Evolutionary conservation across 192 early-diverging fungal species (phyloP).

Genomic region (Backusella westeae): DNA sequence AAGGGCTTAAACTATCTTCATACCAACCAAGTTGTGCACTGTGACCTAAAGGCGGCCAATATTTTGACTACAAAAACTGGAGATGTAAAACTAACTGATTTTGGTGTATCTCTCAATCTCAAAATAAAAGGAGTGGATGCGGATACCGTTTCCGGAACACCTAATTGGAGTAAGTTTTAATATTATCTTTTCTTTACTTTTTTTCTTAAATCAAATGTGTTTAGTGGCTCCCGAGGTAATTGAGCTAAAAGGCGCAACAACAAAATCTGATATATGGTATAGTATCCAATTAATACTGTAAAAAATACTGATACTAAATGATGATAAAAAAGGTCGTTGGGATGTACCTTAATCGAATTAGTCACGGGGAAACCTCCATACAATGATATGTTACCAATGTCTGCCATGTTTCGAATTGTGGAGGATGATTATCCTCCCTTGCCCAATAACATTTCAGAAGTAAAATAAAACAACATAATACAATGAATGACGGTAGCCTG

Average conservation of each 20-base stretch:
- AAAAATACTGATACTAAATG: background rate
- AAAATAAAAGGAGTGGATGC: slow-evolving; percentile 65
- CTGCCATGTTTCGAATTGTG: slow-evolving; percentile 91
- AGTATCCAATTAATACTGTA: background rate
- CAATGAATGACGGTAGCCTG: background rate
- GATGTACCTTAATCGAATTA: slow-evolving; percentile 92
- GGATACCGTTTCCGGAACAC: slow-evolving; percentile 74
- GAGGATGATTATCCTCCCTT: slow-evolving; percentile 90
- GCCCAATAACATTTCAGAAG: slow-evolving; percentile 73
- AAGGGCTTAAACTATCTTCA: slow-evolving; percentile 90
- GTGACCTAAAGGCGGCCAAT: slow-evolving; percentile 96
- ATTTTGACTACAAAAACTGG: slow-evolving; percentile 94
- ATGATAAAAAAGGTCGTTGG: slow-evolving; percentile 60
- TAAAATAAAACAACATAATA: slow-evolving; percentile 1
- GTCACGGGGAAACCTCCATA: slow-evolving; percentile 93
- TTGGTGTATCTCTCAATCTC: slow-evolving; percentile 93
- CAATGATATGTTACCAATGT: slow-evolving; percentile 78
- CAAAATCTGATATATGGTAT: slow-evolving; percentile 91
- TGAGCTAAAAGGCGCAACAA: slow-evolving; percentile 82
- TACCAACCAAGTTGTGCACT: slow-evolving; percentile 82
- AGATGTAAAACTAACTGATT: slow-evolving; percentile 92
- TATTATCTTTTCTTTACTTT: background rate
- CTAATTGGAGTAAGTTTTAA: slow-evolving; percentile 65
- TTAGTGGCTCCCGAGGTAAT: slow-evolving; percentile 86
- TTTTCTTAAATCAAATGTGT: background rate